A percentile compares a stretch with the other conserved stretches of the same genome.
Conservation (phyloP, 2,329 filamentous ascomycete genomes). For the Penicillium fuscoglaucum region DNA sequence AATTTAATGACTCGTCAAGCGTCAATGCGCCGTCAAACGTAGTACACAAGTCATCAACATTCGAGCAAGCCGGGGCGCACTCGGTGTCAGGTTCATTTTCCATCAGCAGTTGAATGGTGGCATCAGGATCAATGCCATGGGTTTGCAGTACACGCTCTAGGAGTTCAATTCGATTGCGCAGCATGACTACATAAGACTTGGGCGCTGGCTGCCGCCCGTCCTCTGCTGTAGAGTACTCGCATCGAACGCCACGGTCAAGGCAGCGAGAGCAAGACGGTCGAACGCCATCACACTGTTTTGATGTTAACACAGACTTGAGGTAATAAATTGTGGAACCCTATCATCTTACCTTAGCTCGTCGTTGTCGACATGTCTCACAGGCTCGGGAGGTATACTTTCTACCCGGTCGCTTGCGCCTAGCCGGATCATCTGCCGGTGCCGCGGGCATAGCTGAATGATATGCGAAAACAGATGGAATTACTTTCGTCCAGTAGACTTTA, state of each 20-base stretch:
- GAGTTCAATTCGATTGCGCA: slow-evolving; percentile 35
- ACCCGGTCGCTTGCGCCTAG: slow-evolving; percentile 17
- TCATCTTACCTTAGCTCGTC: slow-evolving; percentile 37
- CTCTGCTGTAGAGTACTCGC: slow-evolving; percentile 33
- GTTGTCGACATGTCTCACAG: slow-evolving; percentile 41
- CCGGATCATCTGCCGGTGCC: slow-evolving; percentile 14
- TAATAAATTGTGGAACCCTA: background rate
- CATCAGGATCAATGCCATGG: slow-evolving; percentile 34
- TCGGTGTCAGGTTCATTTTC: slow-evolving; percentile 3
- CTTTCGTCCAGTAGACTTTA: background rate
- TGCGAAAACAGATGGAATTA: background rate
- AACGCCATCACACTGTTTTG: slow-evolving; percentile 35
- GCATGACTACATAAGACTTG: slow-evolving; percentile 38
- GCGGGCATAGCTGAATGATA: slow-evolving; percentile 5
- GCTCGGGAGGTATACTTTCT: slow-evolving; percentile 35
- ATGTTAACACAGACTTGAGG: background rate
- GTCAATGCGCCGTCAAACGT: slow-evolving; percentile 36
- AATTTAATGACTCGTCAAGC: slow-evolving; percentile 39
- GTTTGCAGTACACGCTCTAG: slow-evolving; percentile 33
- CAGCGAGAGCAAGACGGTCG: slow-evolving; percentile 38
- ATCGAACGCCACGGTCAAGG: slow-evolving; percentile 30
- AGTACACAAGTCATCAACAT: slow-evolving; percentile 23
- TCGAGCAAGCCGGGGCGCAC: slow-evolving; percentile 2
- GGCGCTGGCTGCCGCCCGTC: slow-evolving; percentile 39
- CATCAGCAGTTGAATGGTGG: slow-evolving; percentile 20